phyloP scores from a whole-genome alignment of 305 asterid species.

The Salvia sclarea region DNA sequence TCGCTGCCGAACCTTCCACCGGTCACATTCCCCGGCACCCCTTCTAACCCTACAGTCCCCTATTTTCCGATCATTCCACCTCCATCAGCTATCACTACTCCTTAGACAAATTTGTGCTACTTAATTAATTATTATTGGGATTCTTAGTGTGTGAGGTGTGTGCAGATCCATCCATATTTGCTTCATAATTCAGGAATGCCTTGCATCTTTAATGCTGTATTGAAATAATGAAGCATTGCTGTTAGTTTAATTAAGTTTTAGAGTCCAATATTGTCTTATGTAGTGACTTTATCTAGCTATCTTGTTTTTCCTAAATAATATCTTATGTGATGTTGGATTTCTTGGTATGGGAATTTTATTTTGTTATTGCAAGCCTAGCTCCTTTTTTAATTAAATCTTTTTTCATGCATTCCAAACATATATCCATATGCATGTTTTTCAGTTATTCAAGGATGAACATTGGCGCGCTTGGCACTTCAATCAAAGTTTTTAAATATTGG shows the following conservation, averaged over 20 bases:
- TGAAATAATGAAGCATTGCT: neutral
- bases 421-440: neutral
- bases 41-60: neutral
- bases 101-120: neutral
- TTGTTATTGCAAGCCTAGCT: neutral
- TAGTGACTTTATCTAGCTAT: neutral
- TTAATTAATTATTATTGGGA: neutral
- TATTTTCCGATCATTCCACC: conserved; percentile 7
- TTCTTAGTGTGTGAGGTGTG: neutral
- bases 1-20: conserved; percentile 5
- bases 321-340: neutral
- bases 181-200: neutral
- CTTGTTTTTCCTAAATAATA: too few species aligned
- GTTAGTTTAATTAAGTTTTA: neutral
- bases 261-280: neutral
- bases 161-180: neutral
- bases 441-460: neutral
- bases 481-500: too few species aligned
- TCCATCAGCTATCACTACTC: neutral
- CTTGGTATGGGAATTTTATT: neutral
- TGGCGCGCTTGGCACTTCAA: too few species aligned
- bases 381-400: neutral
- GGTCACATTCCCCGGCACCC: neutral
- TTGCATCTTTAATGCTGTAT: neutral
- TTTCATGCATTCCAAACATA: neutral